A percentile compares a stretch with the other conserved stretches of the same genome.
phyloP scores from a whole-genome alignment of 495 filamentous ascomycete genomes.

The Corynascus novoguineensis region DNA sequence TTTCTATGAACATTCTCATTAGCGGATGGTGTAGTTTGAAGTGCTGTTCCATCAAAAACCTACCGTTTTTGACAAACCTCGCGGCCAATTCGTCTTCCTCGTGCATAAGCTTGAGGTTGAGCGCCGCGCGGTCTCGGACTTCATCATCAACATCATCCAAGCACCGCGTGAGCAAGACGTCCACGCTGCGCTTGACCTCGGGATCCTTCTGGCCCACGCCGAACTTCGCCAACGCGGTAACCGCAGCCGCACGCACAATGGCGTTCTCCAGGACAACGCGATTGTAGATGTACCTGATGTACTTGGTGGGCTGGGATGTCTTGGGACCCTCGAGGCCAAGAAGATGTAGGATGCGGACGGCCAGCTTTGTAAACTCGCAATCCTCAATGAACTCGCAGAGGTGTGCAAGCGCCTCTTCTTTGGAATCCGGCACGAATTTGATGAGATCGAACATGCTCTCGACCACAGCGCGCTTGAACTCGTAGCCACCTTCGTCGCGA shows the following conservation, averaged over 20 bases:
- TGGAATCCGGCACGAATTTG: slow-evolving; percentile 96
- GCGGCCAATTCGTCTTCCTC: slow-evolving; percentile 77
- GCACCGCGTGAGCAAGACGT: slow-evolving; percentile 86
- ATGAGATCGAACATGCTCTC: slow-evolving; percentile 99
- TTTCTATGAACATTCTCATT: slow-evolving; percentile 43
- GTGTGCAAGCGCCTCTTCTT: slow-evolving; percentile 94
- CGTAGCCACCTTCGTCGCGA: slow-evolving; percentile 94
- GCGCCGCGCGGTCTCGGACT: slow-evolving; percentile 88
- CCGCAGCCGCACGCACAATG: slow-evolving; percentile 89
- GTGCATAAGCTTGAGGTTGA: slow-evolving; percentile 86
- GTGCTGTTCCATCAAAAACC: slow-evolving; percentile 19
- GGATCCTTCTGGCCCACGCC: slow-evolving; percentile 94
- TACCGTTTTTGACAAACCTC: slow-evolving; percentile 88
- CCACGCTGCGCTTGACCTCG: slow-evolving; percentile 91
- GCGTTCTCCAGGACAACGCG: slow-evolving; percentile 96
- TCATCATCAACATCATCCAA: slow-evolving; percentile 97
- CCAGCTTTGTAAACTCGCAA: slow-evolving; percentile 98
- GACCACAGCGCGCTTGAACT: slow-evolving; percentile 95
- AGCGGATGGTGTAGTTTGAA: not conserved
- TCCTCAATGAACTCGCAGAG: slow-evolving; percentile 99
- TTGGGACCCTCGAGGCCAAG: slow-evolving; percentile 92
- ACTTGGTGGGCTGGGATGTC: slow-evolving; percentile 94
- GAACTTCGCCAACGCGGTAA: slow-evolving; percentile 94
- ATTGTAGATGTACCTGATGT: slow-evolving; percentile 99
- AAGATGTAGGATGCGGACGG: slow-evolving; percentile 88